A percentile compares a stretch with the other conserved stretches of the same genome.
phyloP scores from a whole-genome alignment of 2,329 filamentous ascomycete species.

The Aspergillus hiratsukae region DNA sequence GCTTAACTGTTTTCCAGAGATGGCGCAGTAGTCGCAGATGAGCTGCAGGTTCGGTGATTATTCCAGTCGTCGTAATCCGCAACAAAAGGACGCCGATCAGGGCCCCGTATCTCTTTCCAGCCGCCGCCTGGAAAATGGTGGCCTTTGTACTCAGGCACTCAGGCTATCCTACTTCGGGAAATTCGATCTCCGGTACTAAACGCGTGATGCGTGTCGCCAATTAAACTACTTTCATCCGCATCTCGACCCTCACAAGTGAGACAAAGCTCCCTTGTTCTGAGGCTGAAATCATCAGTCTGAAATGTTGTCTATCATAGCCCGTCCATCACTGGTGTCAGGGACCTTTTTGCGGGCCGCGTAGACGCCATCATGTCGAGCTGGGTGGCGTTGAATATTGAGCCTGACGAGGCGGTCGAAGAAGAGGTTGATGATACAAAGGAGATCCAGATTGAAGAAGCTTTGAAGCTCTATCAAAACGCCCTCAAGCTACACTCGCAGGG shows the following conservation, averaged over 20 bases:
- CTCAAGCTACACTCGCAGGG: conserved; percentile 90
- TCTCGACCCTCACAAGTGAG: not conserved
- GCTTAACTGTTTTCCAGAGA: conserved; percentile 1
- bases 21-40: not conserved
- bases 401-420: conserved; percentile 83
- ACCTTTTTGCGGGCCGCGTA: conserved; percentile 14
- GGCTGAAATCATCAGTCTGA: conserved; percentile 9
- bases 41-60: not conserved
- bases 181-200: conserved; percentile 12
- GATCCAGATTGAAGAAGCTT: conserved; percentile 92
- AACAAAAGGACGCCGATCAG: conserved; percentile 9
- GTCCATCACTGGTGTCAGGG: conserved; percentile 5
- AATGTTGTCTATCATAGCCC: conserved; percentile 15
- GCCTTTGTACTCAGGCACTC: conserved; percentile 15
- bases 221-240: conserved; percentile 1
- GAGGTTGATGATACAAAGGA: conserved; percentile 94
- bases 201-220: conserved; percentile 18
- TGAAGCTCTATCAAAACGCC: conserved; percentile 90
- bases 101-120: not conserved
- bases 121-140: not conserved
- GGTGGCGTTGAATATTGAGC: conserved; percentile 87
- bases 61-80: conserved; percentile 13
- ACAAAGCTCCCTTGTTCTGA: not conserved
- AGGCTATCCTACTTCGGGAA: conserved; percentile 14
- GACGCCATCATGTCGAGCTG: conserved; percentile 55